Evolutionary conservation across 768 basidiomycete genomes (phyloP).

Genomic region (Porpolomopsis calyptriformis): DNA sequence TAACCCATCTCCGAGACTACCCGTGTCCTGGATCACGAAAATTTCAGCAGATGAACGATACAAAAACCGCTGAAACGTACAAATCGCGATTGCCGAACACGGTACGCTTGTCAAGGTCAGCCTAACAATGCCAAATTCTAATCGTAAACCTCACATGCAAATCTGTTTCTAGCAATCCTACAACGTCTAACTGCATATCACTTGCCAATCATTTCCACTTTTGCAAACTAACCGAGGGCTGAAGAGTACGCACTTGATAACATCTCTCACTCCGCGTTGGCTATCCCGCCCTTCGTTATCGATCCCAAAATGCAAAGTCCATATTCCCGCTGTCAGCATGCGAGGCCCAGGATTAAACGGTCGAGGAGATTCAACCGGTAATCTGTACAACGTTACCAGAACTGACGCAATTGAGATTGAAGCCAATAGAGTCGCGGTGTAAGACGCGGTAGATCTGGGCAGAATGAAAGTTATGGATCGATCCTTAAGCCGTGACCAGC

Average conservation of each 20-base stretch:
- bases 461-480: slow-evolving; percentile 8
- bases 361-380: slow-evolving; percentile 37
- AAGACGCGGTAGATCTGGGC: slow-evolving; percentile 16
- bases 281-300: slow-evolving; percentile 69
- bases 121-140: neutral
- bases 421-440: slow-evolving; percentile 26
- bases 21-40: slow-evolving; percentile 44
- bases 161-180: slow-evolving; percentile 82
- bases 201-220: slow-evolving; percentile 19
- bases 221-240: neutral
- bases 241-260: slow-evolving; percentile 25
- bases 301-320: slow-evolving; percentile 86
- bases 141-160: slow-evolving; percentile 48
- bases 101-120: slow-evolving; percentile 33
- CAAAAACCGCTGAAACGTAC: slow-evolving; percentile 26
- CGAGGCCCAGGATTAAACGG: slow-evolving; percentile 57
- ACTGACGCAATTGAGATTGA: slow-evolving; percentile 38
- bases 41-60: slow-evolving; percentile 2
- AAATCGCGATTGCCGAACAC: slow-evolving; percentile 82
- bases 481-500: slow-evolving; percentile 21
- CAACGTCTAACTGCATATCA: slow-evolving; percentile 78
- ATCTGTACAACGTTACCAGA: slow-evolving; percentile 41
- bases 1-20: slow-evolving; percentile 72
- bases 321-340: slow-evolving; percentile 74
- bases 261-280: slow-evolving; percentile 52